These are phyloP conservation scores for Calonectria naviculata DNA, from an alignment of 2,329 filamentous ascomycete genomes.

Conservation along the genomic window DNA sequence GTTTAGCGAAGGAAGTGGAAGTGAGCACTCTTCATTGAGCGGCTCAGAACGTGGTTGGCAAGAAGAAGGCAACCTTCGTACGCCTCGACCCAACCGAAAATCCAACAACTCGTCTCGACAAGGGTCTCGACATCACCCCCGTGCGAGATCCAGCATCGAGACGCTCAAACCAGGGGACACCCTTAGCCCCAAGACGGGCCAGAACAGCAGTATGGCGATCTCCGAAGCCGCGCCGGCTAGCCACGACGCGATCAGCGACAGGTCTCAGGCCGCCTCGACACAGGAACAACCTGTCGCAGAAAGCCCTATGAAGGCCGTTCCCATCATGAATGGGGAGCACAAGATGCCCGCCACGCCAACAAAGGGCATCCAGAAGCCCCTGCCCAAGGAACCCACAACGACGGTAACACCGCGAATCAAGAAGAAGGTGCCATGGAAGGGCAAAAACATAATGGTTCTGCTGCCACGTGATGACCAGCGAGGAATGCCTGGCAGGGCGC, in stretches of 20 bases:
- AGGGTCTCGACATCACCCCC: constrained; percentile 54
- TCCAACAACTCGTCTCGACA: constrained; percentile 38
- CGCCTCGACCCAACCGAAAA: constrained; percentile 55
- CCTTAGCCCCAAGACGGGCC: constrained; percentile 40
- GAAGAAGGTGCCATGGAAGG: constrained; percentile 81
- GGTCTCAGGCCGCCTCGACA: constrained; percentile 40
- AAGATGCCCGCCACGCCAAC: constrained; percentile 48
- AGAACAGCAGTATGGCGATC: constrained; percentile 47
- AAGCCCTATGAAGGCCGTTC: constrained; percentile 35
- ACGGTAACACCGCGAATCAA: constrained; percentile 67
- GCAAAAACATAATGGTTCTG: constrained; percentile 78
- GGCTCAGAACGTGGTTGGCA: constrained; percentile 69
- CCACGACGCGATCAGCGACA: constrained; percentile 41
- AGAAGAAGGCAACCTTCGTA: constrained; percentile 59
- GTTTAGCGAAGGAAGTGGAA: constrained; percentile 80
- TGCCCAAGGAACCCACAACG: constrained; percentile 48
- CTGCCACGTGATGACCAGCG: constrained; percentile 76
- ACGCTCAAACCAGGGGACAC: constrained; percentile 58
- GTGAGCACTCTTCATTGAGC: constrained; percentile 81
- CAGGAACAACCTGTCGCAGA: constrained; percentile 39
- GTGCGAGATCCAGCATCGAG: constrained; percentile 65
- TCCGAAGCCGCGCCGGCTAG: constrained; percentile 42
- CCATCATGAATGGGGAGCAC: constrained; percentile 40
- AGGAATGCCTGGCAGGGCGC: constrained; percentile 65
- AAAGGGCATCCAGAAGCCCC: constrained; percentile 48